A percentile compares a stretch with the other conserved stretches of the same genome.
phyloP scores from a whole-genome alignment of 139 green algal species.

The Chlamydomonas applanata region DNA sequence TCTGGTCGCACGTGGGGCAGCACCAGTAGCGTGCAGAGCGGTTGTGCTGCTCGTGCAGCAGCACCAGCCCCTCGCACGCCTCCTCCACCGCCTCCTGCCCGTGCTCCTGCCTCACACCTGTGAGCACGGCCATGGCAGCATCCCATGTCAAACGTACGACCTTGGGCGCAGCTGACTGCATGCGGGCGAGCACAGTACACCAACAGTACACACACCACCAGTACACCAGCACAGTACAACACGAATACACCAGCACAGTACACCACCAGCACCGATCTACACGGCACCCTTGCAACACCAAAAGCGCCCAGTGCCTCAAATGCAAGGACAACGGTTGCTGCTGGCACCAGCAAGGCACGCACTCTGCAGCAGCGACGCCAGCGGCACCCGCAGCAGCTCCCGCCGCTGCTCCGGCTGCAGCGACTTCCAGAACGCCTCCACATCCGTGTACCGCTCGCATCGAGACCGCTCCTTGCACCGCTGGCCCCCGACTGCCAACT shows the following conservation, averaged over 20 bases:
- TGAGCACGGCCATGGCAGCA: too few species aligned
- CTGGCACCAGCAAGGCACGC: constrained; percentile 1
- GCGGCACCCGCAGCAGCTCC: constrained; percentile 55
- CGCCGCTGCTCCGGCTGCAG: constrained; percentile 40
- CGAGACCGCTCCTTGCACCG: constrained; percentile 26
- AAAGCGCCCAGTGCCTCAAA: too few species aligned
- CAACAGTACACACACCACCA: too few species aligned
- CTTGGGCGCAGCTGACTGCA: too few species aligned
- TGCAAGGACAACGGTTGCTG: too few species aligned
- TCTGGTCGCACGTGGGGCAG: constrained; percentile 56
- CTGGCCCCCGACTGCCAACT: not conserved
- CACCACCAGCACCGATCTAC: too few species aligned
- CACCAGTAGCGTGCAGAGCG: constrained; percentile 54
- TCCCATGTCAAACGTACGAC: too few species aligned
- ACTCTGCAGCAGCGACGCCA: constrained; percentile 48
- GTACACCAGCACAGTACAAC: too few species aligned
- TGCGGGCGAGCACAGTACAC: too few species aligned
- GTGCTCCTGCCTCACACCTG: constrained; percentile 51
- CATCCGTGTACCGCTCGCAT: constrained; percentile 44
- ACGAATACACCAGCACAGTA: too few species aligned
- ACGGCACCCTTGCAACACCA: too few species aligned
- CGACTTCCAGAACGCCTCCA: constrained; percentile 54
- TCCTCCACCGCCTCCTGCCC: constrained; percentile 52
- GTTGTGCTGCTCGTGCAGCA: constrained; percentile 54
- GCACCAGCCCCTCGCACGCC: constrained; percentile 58